phyloP scores from a whole-genome alignment of 345 rosid species.

The Hibiscus trionum region DNA sequence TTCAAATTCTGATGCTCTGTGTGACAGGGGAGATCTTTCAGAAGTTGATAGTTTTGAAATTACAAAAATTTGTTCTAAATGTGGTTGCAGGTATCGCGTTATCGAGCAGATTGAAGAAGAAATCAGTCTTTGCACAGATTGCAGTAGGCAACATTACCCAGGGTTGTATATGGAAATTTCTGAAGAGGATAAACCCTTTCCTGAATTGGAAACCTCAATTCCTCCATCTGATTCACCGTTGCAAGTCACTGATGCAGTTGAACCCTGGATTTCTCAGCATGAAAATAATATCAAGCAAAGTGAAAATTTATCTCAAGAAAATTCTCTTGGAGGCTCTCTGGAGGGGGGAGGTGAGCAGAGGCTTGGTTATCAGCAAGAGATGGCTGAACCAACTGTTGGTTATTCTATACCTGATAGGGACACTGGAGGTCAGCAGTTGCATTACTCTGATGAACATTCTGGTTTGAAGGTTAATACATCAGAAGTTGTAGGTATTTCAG shows the following conservation, averaged over 20 bases:
- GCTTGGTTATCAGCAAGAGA: constrained; percentile 27
- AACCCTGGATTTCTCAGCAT: constrained; percentile 22
- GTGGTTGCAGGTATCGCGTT: constrained; percentile 47
- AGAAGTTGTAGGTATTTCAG: constrained; percentile 56
- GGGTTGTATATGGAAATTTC: constrained; percentile 20
- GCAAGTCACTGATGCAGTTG: constrained; percentile 26
- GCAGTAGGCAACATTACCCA: constrained; percentile 39
- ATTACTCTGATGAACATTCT: constrained; percentile 19
- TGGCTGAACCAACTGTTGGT: constrained; percentile 30
- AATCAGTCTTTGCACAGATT: constrained; percentile 55
- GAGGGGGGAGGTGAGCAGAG: constrained; percentile 36
- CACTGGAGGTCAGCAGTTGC: constrained; percentile 28
- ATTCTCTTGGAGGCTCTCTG: constrained; percentile 24
- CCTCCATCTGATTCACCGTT: constrained; percentile 20
- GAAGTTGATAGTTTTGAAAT: constrained; percentile 38
- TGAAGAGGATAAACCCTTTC: constrained; percentile 25
- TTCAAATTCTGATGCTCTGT: constrained; percentile 35
- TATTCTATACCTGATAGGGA: constrained; percentile 23
- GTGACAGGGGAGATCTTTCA: constrained; percentile 29
- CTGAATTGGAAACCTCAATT: constrained; percentile 23
- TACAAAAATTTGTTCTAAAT: constrained; percentile 46
- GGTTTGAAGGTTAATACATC: constrained; percentile 30
- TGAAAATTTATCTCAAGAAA: constrained; percentile 24
- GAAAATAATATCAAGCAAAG: constrained; percentile 30
- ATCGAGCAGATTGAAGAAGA: constrained; percentile 35